phyloP scores from a whole-genome alignment of 2,329 filamentous ascomycete genomes.

The Phialemoniopsis sp. region DNA sequence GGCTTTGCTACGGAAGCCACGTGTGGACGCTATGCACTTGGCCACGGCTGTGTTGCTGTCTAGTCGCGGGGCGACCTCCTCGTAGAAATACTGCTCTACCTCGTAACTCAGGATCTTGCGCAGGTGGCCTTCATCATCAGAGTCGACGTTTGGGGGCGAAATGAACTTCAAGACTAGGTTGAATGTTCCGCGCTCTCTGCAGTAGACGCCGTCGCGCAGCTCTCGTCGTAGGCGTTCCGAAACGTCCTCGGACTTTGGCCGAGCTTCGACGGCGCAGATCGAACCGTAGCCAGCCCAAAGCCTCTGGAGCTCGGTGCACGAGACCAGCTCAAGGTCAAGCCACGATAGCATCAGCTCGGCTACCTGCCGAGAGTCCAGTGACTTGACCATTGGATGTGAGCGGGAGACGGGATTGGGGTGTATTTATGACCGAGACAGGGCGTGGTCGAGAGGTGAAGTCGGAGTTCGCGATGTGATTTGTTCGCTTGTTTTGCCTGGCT shows the following conservation, averaged over 20 bases:
- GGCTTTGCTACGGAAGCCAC: constrained; percentile 15
- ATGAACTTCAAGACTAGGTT: constrained; percentile 57
- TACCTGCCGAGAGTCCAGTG: constrained; percentile 19
- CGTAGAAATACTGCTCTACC: constrained; percentile 65
- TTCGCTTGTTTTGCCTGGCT: no score
- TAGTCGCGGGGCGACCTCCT: constrained; percentile 46
- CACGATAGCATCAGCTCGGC: constrained; percentile 33
- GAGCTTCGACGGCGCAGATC: constrained; percentile 50
- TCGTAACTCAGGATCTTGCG: constrained; percentile 65
- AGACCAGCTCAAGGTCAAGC: constrained; percentile 24
- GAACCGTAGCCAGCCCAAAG: constrained; percentile 51
- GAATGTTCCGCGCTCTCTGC: constrained; percentile 15
- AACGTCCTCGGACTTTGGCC: constrained; percentile 17
- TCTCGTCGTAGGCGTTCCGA: neutral
- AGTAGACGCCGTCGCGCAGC: no score
- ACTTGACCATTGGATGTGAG: no score
- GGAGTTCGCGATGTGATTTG: no score
- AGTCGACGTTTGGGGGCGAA: constrained; percentile 36
- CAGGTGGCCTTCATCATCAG: constrained; percentile 55
- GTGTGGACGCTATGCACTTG: constrained; percentile 41
- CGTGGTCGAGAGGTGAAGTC: no score
- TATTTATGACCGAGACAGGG: no score
- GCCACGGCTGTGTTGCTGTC: constrained; percentile 40
- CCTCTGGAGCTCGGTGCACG: constrained; percentile 25
- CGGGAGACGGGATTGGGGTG: no score